phyloP scores from a whole-genome alignment of 805 yeast genomes.

The Starmerella geochares region DNA sequence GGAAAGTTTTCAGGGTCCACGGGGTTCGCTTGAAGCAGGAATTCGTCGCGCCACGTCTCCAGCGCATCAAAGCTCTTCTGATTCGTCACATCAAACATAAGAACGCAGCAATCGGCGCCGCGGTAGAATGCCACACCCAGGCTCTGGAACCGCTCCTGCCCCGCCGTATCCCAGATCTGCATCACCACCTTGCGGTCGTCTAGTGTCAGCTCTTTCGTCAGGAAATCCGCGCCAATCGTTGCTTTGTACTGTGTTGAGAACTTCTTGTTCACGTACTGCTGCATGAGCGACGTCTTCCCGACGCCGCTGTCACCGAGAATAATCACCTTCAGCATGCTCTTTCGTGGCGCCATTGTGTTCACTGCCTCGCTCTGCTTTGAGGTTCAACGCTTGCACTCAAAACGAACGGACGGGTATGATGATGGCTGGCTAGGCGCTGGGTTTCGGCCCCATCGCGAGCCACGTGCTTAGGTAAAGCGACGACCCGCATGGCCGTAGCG shows the following conservation, averaged over 20 bases:
- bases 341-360: slow-evolving; percentile 28
- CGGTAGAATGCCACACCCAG: slow-evolving; percentile 94
- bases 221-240: slow-evolving; percentile 94
- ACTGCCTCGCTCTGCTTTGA: neutral
- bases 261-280: slow-evolving; percentile 89
- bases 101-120: slow-evolving; percentile 96
- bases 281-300: slow-evolving; percentile 95
- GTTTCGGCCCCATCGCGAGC: neutral
- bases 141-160: slow-evolving; percentile 95
- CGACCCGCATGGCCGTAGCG: no score
- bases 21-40: slow-evolving; percentile 84
- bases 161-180: slow-evolving; percentile 96
- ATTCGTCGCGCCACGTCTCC: slow-evolving; percentile 90
- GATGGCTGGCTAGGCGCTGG: neutral
- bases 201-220: slow-evolving; percentile 77
- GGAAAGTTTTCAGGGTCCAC: slow-evolving; percentile 92
- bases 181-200: slow-evolving; percentile 74
- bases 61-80: slow-evolving; percentile 84
- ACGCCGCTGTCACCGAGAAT: slow-evolving; percentile 96
- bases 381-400: neutral
- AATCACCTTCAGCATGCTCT: slow-evolving; percentile 55
- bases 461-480: neutral
- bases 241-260: slow-evolving; percentile 94
- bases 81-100: slow-evolving; percentile 92
- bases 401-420: neutral